Evolutionary conservation across 257 asterid genomes (phyloP).

Genomic region (Petrea volubilis): DNA sequence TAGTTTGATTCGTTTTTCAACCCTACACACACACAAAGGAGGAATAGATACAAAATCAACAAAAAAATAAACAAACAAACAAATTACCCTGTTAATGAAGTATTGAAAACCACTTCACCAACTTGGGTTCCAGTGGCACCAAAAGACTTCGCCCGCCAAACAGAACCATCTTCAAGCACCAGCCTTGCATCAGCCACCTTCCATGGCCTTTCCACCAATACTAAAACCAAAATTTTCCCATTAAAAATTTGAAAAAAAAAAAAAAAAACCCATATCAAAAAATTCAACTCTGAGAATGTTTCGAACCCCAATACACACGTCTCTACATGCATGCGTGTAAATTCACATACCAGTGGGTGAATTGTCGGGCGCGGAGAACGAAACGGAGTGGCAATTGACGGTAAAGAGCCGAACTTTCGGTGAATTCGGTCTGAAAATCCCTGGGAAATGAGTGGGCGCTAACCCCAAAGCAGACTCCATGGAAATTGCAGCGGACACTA

Average conservation of each 20-base stretch:
- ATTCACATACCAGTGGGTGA: slow-evolving; percentile 23
- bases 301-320: neutral
- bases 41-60: neutral
- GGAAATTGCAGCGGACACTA: neutral
- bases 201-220: slow-evolving; percentile 75
- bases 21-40: neutral
- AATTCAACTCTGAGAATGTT: neutral
- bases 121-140: slow-evolving; percentile 98
- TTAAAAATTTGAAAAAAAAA: neutral
- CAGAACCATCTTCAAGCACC: slow-evolving; percentile 91
- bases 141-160: slow-evolving; percentile 92
- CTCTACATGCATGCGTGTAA: neutral
- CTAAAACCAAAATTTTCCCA: slow-evolving; percentile 22
- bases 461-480: slow-evolving; percentile 35
- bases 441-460: slow-evolving; percentile 29
- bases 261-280: neutral
- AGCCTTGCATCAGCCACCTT: slow-evolving; percentile 93
- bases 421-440: slow-evolving; percentile 16
- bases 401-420: slow-evolving; percentile 20
- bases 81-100: slow-evolving; percentile 88
- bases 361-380: slow-evolving; percentile 27
- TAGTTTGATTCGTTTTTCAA: no score
- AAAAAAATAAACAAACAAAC: neutral
- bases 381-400: slow-evolving; percentile 36
- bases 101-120: slow-evolving; percentile 97